Base-by-base conservation (phyloP, 139 green algal genomes). In the Chlorella sorokiniana region DNA sequence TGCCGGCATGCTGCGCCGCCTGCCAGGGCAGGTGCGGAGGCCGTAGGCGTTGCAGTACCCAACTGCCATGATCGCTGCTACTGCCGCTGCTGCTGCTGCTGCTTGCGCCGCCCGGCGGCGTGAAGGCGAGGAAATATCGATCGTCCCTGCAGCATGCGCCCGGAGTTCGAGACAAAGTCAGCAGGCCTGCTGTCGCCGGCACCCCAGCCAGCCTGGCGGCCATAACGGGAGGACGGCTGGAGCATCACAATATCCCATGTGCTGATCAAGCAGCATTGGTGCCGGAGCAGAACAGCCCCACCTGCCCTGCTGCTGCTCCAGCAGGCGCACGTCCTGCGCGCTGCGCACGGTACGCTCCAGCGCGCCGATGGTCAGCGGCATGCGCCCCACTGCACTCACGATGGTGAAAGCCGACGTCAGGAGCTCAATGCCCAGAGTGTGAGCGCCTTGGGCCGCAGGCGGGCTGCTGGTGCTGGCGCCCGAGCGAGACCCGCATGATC, bases 291-390 rank as follows among this genome's bases (percentile, higher is more conserved):
- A 65, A 31, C 29, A 11, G 65, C 1, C 65, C 11, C 37, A 70
- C 45, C 56, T 35, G 65, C 20, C 73, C 54, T 65, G 68, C 62
- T 84, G 29, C 6, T 16, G 33, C 40, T 89, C 72, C 31, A 88
- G 52, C 67, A 48, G 38, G 27, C 52, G 9, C 41, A 90, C 52
- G 69, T 84, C 76, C 6, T 65, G n/a, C 3, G 38, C 37, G 64
- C 51, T 84, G 37, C 35, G 33, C 23, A 90, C 41, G 10, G 51
- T 56, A n/a, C 63, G 20, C 6, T 90, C 69, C 61, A 90, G 73
- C 40, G 81, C 51, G 20, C 41, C 45, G 10, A 90, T 84, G 41
- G 56, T 75, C n/a, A 94, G 51, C 23, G 84, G 88, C 48, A 93
- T 79, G 73, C 38, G 54, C 37, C 73, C 73, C 52, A 79, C 73